These are phyloP conservation scores for Cyclocybe cylindracea DNA, from an alignment of 768 basidiomycete genomes.

Conservation along the genomic window DNA sequence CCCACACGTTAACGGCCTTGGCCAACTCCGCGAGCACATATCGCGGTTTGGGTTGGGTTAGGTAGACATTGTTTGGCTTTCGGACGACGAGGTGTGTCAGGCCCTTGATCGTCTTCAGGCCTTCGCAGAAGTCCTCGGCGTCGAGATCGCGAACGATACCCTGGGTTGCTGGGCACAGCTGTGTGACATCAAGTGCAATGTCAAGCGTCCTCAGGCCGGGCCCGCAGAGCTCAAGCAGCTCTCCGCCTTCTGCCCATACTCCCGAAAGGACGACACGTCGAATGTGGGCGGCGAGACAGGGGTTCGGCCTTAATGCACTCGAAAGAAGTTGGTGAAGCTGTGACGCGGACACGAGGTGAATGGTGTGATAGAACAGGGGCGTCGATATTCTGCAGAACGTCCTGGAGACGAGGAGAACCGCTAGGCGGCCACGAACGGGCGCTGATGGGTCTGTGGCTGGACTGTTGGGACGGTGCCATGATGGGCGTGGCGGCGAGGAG, in stretches of 20 bases:
- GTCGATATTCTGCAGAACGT: conserved; percentile 56
- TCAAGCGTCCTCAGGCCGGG: conserved; percentile 30
- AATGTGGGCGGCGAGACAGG: conserved; percentile 39
- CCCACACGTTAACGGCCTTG: conserved; percentile 42
- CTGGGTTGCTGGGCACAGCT: conserved; percentile 17
- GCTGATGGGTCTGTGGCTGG: background rate
- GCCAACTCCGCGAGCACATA: conserved; percentile 48
- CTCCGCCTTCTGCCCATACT: conserved; percentile 40
- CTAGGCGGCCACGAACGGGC: conserved; percentile 44
- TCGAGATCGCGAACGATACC: conserved; percentile 20
- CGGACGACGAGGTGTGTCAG: conserved; percentile 53
- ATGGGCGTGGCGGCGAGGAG: conserved; percentile 8
- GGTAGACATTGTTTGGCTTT: conserved; percentile 52
- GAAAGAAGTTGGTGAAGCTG: conserved; percentile 41
- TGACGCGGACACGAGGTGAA: conserved; percentile 41
- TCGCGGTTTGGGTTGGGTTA: conserved; percentile 49
- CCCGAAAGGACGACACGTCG: conserved; percentile 42
- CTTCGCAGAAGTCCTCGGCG: conserved; percentile 39
- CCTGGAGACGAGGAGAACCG: conserved; percentile 53
- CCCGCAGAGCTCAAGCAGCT: conserved; percentile 32
- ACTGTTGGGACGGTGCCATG: conserved; percentile 15
- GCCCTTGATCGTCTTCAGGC: conserved; percentile 33
- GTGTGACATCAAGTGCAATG: conserved; percentile 35
- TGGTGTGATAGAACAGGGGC: conserved; percentile 56
- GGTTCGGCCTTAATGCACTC: conserved; percentile 35